Evolutionary conservation across 176 grass and related monocot genomes (phyloP).

Genomic region (Cymbopogon citratus): DNA sequence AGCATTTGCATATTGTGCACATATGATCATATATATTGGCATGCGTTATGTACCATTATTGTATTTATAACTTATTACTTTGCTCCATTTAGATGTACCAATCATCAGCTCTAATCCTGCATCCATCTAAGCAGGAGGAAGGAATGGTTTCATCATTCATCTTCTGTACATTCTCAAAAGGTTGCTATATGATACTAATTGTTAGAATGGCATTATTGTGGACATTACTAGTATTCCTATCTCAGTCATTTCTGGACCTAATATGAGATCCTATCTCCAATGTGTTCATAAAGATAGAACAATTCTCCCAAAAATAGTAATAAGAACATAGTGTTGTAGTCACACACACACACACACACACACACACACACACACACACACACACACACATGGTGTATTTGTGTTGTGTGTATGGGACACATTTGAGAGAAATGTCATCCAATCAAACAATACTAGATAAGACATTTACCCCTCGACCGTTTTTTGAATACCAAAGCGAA

Average conservation of each 20-base stretch:
- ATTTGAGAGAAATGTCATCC: too few species aligned
- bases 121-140: constrained; percentile 54
- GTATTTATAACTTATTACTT: not conserved
- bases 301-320: too few species aligned
- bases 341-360: too few species aligned
- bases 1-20: not conserved
- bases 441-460: too few species aligned
- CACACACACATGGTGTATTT: too few species aligned
- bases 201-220: not conserved
- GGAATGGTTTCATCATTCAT: not conserved
- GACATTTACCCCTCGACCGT: too few species aligned
- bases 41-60: not conserved
- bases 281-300: too few species aligned
- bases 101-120: not conserved
- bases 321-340: too few species aligned
- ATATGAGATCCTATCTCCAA: not conserved
- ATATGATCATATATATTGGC: not conserved
- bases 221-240: too few species aligned
- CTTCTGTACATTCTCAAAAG: not conserved
- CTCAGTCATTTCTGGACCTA: not conserved
- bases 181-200: not conserved
- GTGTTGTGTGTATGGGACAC: too few species aligned
- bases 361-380: too few species aligned
- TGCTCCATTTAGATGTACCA: not conserved
- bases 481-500: too few species aligned